Conservation (phyloP, 208 protist genomes). For the Leishmania turanica region DNA sequence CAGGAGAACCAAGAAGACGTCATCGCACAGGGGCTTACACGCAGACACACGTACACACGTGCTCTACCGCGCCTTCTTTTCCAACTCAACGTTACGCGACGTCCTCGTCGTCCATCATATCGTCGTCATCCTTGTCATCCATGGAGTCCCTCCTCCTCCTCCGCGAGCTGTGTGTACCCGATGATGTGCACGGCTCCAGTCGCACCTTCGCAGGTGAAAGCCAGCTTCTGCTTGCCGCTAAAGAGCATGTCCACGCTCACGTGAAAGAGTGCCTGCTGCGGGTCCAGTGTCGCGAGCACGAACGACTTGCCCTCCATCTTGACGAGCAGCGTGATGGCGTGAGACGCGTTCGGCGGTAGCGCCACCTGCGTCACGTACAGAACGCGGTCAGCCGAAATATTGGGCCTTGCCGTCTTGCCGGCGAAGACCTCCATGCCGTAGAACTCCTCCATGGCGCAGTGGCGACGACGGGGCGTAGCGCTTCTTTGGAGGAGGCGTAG, state of each 20-base stretch:
- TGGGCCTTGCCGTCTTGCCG: conserved; percentile 52
- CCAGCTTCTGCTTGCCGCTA: conserved; percentile 39
- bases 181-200: conserved; percentile 65
- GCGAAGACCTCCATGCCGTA: conserved; percentile 76
- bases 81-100: not conserved
- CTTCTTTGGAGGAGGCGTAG: no score
- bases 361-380: conserved; percentile 73
- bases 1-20: not conserved
- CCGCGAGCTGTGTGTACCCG: conserved; percentile 68
- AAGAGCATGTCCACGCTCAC: conserved; percentile 72
- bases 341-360: conserved; percentile 55
- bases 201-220: conserved; percentile 49
- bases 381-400: conserved; percentile 62
- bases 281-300: conserved; percentile 72
- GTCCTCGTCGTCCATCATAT: not conserved
- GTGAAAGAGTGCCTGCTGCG: conserved; percentile 62
- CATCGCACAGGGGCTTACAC: not conserved
- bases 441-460: conserved; percentile 66
- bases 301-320: conserved; percentile 49
- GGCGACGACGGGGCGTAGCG: not conserved
- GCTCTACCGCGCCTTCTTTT: not conserved
- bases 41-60: not conserved
- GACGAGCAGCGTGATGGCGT: conserved; percentile 48
- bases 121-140: conserved; percentile 37
- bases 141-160: conserved; percentile 37